Evolutionary conservation across 192 early-diverging fungal genomes (phyloP).

Genomic region (Backusella sp.): DNA sequence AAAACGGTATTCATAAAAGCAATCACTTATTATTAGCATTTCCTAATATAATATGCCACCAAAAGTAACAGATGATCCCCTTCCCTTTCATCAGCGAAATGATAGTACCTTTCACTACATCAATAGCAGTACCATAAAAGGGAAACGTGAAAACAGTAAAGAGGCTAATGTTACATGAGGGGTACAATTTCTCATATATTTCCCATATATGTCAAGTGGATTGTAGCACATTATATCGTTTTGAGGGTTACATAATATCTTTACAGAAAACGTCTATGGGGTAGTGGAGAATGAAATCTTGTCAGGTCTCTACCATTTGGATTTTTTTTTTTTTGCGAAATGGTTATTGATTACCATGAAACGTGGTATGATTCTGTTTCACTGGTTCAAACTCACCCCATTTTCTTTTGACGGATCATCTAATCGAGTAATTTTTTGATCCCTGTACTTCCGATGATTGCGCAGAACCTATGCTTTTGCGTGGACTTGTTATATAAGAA

Average conservation of each 20-base stretch:
- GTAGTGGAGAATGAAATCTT: background rate
- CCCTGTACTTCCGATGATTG: background rate
- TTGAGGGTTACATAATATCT: background rate
- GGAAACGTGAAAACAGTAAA: background rate
- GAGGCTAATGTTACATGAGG: background rate
- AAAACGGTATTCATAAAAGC: background rate
- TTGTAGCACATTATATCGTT: background rate
- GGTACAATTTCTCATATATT: constrained; percentile 1
- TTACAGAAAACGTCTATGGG: constrained; percentile 7
- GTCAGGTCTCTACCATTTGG: background rate
- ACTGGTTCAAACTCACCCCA: background rate
- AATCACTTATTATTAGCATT: background rate
- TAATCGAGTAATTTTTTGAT: background rate
- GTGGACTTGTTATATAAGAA: background rate
- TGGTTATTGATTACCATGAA: background rate
- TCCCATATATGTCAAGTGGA: background rate
- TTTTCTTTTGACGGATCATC: constrained; percentile 1
- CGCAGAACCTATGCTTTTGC: background rate
- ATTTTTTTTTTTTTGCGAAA: background rate
- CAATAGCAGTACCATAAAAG: background rate
- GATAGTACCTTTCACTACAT: background rate
- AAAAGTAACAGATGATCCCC: background rate
- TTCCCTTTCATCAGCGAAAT: background rate
- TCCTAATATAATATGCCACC: background rate
- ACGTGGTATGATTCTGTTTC: constrained; percentile 9